Conservation (phyloP, 2,329 filamentous ascomycete species). For the Pyricularia pennisetigena region DNA sequence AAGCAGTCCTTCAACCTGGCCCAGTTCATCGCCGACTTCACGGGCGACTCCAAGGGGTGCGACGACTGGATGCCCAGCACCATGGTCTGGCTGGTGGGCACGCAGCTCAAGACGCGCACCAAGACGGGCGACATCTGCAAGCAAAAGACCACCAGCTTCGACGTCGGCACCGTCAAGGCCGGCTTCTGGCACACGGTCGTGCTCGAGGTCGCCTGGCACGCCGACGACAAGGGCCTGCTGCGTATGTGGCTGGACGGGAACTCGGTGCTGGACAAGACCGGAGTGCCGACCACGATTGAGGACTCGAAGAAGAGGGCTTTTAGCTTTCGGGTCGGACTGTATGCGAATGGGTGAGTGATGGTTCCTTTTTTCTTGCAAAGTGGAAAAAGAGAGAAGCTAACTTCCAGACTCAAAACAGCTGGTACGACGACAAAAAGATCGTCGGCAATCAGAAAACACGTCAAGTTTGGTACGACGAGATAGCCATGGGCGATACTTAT, state of each 20-base stretch:
- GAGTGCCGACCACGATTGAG: constrained; percentile 32
- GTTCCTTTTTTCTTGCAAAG: background rate
- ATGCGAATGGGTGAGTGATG: constrained; percentile 28
- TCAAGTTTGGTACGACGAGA: constrained; percentile 40
- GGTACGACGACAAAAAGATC: constrained; percentile 30
- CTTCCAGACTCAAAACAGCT: constrained; percentile 11
- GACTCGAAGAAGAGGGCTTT: constrained; percentile 27
- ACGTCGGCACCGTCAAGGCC: constrained; percentile 25
- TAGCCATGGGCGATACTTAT: constrained; percentile 30
- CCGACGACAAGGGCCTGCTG: constrained; percentile 30
- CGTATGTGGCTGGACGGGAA: constrained; percentile 36
- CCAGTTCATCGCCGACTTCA: constrained; percentile 41
- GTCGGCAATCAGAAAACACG: constrained; percentile 29
- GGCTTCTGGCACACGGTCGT: constrained; percentile 36
- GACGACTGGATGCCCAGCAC: constrained; percentile 37
- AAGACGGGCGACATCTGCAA: background rate
- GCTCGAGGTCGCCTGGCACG: constrained; percentile 34
- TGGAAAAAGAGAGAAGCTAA: background rate
- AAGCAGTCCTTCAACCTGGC: constrained; percentile 35
- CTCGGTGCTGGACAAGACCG: constrained; percentile 28
- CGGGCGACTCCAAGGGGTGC: constrained; percentile 24
- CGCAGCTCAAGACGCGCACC: constrained; percentile 31
- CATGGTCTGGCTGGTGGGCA: constrained; percentile 35
- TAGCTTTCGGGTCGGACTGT: constrained; percentile 36
- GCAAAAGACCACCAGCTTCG: constrained; percentile 25